Evolutionary conservation across 371 early-diverging fungal genomes (phyloP).

Genomic region (Smittium culicis): DNA sequence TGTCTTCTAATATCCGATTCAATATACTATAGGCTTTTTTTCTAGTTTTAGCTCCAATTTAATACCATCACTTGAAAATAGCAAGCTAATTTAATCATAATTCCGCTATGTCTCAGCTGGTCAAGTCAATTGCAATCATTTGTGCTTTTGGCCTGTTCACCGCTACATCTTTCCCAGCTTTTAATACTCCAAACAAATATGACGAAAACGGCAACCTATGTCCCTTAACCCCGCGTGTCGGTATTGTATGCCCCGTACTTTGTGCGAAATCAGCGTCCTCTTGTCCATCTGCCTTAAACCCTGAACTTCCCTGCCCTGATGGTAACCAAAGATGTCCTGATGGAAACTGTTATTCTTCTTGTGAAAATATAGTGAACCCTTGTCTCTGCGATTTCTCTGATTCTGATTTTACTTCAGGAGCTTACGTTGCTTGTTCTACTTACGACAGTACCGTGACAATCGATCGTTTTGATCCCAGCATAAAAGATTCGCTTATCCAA

Average conservation of each 20-base stretch:
- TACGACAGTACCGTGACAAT: conserved; percentile 28
- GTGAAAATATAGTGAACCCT: conserved; percentile 20
- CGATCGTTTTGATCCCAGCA: conserved; percentile 36
- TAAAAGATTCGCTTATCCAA: conserved; percentile 32
- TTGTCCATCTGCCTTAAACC: conserved; percentile 19
- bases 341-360: conserved; percentile 24
- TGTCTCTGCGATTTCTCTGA: conserved; percentile 23
- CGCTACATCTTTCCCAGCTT: conserved; percentile 3
- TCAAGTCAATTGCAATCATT: too few species aligned
- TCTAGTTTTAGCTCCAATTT: background rate
- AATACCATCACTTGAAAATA: background rate
- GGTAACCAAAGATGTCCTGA: conserved; percentile 27
- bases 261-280: conserved; percentile 19
- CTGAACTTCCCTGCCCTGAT: conserved; percentile 12
- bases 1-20: background rate
- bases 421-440: conserved; percentile 19
- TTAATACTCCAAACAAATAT: conserved; percentile 24
- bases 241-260: conserved; percentile 20
- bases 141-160: too few species aligned
- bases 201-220: conserved; percentile 22
- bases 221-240: conserved; percentile 22
- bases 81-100: background rate
- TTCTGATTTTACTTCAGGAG: conserved; percentile 6
- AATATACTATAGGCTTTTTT: background rate
- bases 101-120: background rate